These are phyloP conservation scores for Ceratobasidium sp. DNA, from an alignment of 1,284 basidiomycete genomes.

Conservation along the genomic window DNA sequence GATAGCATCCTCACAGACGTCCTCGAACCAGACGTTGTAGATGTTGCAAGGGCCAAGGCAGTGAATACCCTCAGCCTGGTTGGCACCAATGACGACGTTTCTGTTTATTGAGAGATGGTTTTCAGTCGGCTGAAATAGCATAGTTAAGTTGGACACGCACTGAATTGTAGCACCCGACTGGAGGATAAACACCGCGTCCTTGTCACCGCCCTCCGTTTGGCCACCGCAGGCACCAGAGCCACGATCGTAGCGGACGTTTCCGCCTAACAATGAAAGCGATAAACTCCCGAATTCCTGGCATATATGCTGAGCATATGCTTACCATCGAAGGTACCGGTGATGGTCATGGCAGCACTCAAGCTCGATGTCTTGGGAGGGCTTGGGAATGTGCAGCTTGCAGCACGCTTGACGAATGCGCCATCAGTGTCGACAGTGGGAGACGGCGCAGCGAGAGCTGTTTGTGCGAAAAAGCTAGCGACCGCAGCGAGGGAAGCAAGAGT, in stretches of 20 bases:
- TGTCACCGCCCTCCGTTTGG: slow-evolving; percentile 40
- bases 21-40: slow-evolving; percentile 51
- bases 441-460: slow-evolving; percentile 17
- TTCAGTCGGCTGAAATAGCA: not conserved
- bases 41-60: slow-evolving; percentile 49
- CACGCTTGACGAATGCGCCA: slow-evolving; percentile 11
- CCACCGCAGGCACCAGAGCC: slow-evolving; percentile 38
- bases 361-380: slow-evolving; percentile 55
- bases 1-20: slow-evolving; percentile 46
- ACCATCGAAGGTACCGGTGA: slow-evolving; percentile 56
- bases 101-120: slow-evolving; percentile 43
- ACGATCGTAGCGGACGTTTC: slow-evolving; percentile 41
- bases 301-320: not conserved
- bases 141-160: not conserved
- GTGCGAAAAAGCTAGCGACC: slow-evolving; percentile 17
- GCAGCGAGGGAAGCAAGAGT: slow-evolving; percentile 18
- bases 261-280: not conserved
- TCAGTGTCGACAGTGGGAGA: slow-evolving; percentile 18
- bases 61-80: slow-evolving; percentile 57
- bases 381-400: slow-evolving; percentile 54
- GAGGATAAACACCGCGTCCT: slow-evolving; percentile 42
- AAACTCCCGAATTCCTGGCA: not conserved
- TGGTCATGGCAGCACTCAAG: slow-evolving; percentile 55
- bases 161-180: slow-evolving; percentile 56
- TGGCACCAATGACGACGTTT: slow-evolving; percentile 57